Conservation (phyloP, 345 rosid genomes). For the Combretum micranthum region DNA sequence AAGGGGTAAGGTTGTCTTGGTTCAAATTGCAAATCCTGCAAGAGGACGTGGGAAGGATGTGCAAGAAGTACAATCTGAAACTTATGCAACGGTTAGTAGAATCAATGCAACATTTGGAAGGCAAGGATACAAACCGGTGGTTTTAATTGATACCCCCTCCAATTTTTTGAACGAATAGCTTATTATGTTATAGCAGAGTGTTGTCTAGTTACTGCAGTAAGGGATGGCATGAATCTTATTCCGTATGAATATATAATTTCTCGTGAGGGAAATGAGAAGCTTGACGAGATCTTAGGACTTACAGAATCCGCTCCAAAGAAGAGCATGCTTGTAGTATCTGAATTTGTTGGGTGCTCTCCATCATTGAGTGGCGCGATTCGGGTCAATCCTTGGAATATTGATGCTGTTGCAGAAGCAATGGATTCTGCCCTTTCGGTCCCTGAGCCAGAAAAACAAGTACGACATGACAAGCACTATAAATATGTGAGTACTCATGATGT, state of each 20-base stretch:
- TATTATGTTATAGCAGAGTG: conserved; percentile 89
- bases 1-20: conserved; percentile 65
- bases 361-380: conserved; percentile 86
- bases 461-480: conserved; percentile 88
- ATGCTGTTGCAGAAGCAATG: conserved; percentile 88
- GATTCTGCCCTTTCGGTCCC: conserved; percentile 58
- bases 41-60: conserved; percentile 90
- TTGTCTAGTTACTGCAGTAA: conserved; percentile 88
- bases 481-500: conserved; percentile 94
- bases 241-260: conserved; percentile 85
- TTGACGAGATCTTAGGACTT: conserved; percentile 49
- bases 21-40: conserved; percentile 95
- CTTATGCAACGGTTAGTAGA: conserved; percentile 56
- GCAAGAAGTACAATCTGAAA: conserved; percentile 73
- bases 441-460: conserved; percentile 73
- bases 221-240: conserved; percentile 97
- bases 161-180: conserved; percentile 85
- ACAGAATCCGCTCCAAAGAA: conserved; percentile 38
- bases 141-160: conserved; percentile 64
- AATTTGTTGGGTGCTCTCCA: conserved; percentile 92
- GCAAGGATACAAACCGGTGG: conserved; percentile 67
- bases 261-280: conserved; percentile 70
- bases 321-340: conserved; percentile 94
- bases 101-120: conserved; percentile 74
- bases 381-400: conserved; percentile 92